Conservation (phyloP, 2,329 filamentous ascomycete genomes). For the Penicillium paneum region DNA sequence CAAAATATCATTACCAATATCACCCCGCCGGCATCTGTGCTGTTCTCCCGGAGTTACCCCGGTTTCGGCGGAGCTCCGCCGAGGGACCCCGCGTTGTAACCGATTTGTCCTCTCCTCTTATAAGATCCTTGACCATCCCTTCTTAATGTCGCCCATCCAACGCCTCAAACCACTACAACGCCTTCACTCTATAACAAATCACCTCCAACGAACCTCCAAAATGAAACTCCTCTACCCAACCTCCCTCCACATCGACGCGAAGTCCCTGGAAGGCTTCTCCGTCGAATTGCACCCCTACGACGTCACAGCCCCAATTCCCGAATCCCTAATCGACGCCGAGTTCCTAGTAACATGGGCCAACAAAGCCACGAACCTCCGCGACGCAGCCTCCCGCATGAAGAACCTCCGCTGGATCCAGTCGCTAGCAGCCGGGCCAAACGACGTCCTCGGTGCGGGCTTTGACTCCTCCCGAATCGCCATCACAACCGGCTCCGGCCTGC, state of each 20-base stretch:
- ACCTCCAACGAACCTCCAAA: background rate
- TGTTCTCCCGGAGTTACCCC: background rate
- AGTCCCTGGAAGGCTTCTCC: constrained; percentile 57
- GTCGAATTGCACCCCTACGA: constrained; percentile 60
- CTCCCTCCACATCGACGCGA: constrained; percentile 56
- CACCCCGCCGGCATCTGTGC: background rate
- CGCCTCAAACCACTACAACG: background rate
- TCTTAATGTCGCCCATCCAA: constrained; percentile 4
- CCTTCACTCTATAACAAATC: background rate
- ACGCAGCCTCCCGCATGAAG: constrained; percentile 55
- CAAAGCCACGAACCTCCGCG: constrained; percentile 55
- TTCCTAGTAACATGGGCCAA: constrained; percentile 63
- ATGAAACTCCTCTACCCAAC: constrained; percentile 66
- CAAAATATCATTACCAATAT: background rate
- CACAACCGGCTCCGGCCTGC: constrained; percentile 61
- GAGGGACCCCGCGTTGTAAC: constrained; percentile 2
- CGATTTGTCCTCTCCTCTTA: background rate
- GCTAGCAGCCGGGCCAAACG: constrained; percentile 64
- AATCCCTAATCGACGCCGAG: constrained; percentile 58
- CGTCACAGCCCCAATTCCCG: constrained; percentile 55
- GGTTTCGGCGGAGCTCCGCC: constrained; percentile 8
- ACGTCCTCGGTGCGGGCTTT: constrained; percentile 62
- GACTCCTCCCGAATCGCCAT: constrained; percentile 50
- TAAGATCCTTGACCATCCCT: background rate
- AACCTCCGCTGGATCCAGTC: constrained; percentile 65